These are phyloP conservation scores for Mycena albidolilacea DNA, from an alignment of 768 basidiomycete species.

Conservation along the genomic window DNA sequence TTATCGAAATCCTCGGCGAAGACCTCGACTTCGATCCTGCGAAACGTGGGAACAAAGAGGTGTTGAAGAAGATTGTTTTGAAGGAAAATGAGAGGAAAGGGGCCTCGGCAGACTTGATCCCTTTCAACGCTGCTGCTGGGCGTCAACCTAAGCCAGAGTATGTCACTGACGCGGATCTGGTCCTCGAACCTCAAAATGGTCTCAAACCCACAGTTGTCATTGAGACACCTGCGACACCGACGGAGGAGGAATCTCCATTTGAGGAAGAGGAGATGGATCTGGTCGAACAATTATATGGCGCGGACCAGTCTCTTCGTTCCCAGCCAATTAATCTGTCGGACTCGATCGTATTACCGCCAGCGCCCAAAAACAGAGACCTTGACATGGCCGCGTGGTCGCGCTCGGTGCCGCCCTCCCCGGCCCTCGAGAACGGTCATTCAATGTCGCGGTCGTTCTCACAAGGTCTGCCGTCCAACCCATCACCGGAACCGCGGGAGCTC, in stretches of 20 bases:
- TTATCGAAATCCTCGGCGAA: constrained; percentile 90
- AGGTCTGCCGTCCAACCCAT: constrained; percentile 6
- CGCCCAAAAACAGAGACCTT: constrained; percentile 91
- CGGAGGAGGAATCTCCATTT: constrained; percentile 42
- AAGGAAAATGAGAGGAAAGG: constrained; percentile 77
- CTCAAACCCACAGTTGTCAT: constrained; percentile 43
- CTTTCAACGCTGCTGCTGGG: constrained; percentile 52
- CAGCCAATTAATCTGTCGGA: constrained; percentile 85
- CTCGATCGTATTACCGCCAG: constrained; percentile 84
- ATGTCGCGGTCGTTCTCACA: constrained; percentile 36
- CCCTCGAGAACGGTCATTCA: constrained; percentile 29
- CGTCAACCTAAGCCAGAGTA: constrained; percentile 44
- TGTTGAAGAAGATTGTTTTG: constrained; percentile 81
- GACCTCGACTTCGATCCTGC: constrained; percentile 95
- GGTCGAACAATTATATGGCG: constrained; percentile 95
- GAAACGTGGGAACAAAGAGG: constrained; percentile 87
- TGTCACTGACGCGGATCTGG: constrained; percentile 49
- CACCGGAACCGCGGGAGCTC: constrained; percentile 36
- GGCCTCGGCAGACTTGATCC: constrained; percentile 68
- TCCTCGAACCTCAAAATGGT: constrained; percentile 42
- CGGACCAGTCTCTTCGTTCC: constrained; percentile 79
- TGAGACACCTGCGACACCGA: constrained; percentile 35
- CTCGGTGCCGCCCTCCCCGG: constrained; percentile 57
- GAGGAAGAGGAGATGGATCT: constrained; percentile 95
- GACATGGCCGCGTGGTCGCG: constrained; percentile 90